A percentile compares a stretch with the other conserved stretches of the same genome.
Evolutionary conservation across 441 rosid species (phyloP).

Genomic region (Erodium texanum): DNA sequence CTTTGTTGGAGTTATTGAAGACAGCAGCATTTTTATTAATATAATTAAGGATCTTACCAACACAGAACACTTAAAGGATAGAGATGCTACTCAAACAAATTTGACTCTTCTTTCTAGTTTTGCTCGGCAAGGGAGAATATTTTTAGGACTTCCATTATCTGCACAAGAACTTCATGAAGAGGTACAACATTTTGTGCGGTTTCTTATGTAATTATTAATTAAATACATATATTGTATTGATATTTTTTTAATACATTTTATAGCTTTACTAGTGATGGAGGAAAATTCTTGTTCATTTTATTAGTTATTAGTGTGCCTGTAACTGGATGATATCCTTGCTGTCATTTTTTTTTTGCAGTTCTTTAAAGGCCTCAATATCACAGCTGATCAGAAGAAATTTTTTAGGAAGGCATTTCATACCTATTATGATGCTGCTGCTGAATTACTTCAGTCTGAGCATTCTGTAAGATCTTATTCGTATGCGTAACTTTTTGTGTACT

Average conservation of each 20-base stretch:
- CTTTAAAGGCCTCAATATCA: conserved; percentile 65
- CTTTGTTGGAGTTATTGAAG: conserved; percentile 89
- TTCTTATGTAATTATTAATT: conserved; percentile 4
- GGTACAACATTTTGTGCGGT: conserved; percentile 30
- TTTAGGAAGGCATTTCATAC: conserved; percentile 69
- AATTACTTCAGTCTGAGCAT: conserved; percentile 48
- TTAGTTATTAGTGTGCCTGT: conserved; percentile 8
- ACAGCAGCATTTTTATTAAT: conserved; percentile 59
- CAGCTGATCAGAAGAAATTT: conserved; percentile 76
- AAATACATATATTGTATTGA: neutral
- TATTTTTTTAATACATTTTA: neutral
- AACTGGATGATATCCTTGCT: conserved; percentile 18
- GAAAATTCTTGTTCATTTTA: neutral
- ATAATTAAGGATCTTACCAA: conserved; percentile 88
- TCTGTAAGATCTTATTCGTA: conserved; percentile 26
- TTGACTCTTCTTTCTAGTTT: conserved; percentile 91
- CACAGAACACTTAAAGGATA: conserved; percentile 75
- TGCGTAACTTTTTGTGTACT: neutral
- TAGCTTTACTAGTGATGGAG: neutral
- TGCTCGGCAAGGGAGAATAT: conserved; percentile 92
- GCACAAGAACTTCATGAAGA: conserved; percentile 75
- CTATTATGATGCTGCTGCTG: conserved; percentile 71
- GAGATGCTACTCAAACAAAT: conserved; percentile 87
- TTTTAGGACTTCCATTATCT: conserved; percentile 76
- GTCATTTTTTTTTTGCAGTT: conserved; percentile 50